phyloP scores from a whole-genome alignment of 495 filamentous ascomycete genomes.

The Penicillium psychrofluorescens region DNA sequence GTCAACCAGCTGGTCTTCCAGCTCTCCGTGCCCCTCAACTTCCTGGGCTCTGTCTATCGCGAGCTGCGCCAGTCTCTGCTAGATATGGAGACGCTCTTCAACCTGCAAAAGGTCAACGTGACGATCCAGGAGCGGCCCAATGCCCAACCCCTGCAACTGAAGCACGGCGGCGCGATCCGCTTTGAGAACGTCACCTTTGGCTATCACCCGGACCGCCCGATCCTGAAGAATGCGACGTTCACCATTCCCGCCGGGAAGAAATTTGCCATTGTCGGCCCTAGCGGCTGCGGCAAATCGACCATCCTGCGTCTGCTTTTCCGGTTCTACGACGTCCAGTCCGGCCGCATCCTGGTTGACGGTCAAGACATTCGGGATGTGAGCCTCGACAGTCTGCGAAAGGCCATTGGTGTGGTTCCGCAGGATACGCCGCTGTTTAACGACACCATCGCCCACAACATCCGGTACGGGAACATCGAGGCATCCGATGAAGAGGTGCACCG shows the following conservation, averaged over 20 bases:
- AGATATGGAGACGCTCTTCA: conserved; percentile 98
- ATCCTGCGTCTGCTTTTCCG: conserved; percentile 86
- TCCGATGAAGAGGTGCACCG: conserved; percentile 62
- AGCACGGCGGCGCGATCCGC: conserved; percentile 75
- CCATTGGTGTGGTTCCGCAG: conserved; percentile 94
- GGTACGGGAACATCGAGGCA: conserved; percentile 83
- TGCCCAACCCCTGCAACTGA: conserved; percentile 63
- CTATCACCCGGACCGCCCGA: conserved; percentile 80
- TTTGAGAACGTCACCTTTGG: conserved; percentile 96
- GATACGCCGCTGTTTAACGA: conserved; percentile 97
- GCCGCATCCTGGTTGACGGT: conserved; percentile 84
- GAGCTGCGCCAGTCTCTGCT: conserved; percentile 89
- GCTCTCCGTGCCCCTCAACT: conserved; percentile 92
- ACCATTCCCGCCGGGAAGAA: conserved; percentile 95
- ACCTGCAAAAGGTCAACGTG: conserved; percentile 96
- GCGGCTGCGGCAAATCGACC: conserved; percentile 93
- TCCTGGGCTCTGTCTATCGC: conserved; percentile 90
- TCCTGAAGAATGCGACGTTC: conserved; percentile 74
- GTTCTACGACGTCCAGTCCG: conserved; percentile 84
- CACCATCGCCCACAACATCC: conserved; percentile 90
- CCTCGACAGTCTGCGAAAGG: conserved; percentile 71
- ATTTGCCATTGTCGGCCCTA: conserved; percentile 90
- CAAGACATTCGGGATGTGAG: conserved; percentile 84
- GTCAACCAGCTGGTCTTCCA: conserved; percentile 99
- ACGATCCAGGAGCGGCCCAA: conserved; percentile 68